Evolutionary conservation across 1,284 basidiomycete species (phyloP).

Genomic region (Mixia osmundae): DNA sequence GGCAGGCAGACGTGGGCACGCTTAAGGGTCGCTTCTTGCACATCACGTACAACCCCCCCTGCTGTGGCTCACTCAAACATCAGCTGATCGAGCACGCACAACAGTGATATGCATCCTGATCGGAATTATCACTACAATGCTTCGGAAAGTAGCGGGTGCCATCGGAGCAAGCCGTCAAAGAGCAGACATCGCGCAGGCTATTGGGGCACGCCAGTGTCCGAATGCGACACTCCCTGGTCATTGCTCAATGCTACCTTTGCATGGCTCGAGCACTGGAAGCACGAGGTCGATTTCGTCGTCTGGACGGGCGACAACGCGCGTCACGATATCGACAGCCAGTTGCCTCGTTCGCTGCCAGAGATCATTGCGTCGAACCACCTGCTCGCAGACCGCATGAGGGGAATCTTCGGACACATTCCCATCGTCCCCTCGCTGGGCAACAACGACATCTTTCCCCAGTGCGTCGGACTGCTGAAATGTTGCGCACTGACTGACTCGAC

Average conservation of each 20-base stretch:
- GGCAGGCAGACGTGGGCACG: no score
- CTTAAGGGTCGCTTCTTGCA: no score
- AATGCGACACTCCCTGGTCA: constrained; percentile 60
- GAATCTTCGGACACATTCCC: constrained; percentile 47
- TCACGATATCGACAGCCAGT: constrained; percentile 66
- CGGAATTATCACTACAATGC: constrained; percentile 40
- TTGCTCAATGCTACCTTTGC: constrained; percentile 61
- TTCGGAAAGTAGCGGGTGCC: constrained; percentile 32
- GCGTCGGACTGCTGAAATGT: constrained; percentile 48
- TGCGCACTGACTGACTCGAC: constrained; percentile 25
- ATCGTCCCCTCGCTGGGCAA: constrained; percentile 63
- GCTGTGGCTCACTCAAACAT: no score
- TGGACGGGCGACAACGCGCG: constrained; percentile 85
- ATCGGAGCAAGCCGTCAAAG: constrained; percentile 21
- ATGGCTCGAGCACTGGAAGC: constrained; percentile 55
- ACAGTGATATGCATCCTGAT: no score
- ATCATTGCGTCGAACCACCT: constrained; percentile 52
- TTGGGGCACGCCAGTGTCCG: constrained; percentile 22
- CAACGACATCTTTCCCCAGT: constrained; percentile 29
- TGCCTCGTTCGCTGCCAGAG: constrained; percentile 56
- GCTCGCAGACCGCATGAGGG: constrained; percentile 44
- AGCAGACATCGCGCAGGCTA: constrained; percentile 18
- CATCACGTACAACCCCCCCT: no score
- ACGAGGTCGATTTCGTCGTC: constrained; percentile 70
- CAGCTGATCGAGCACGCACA: no score